Percentiles rank a stretch among this genome's conserved stretches.
Evolutionary conservation across 192 early-diverging fungal species (phyloP).

Genomic region (Funneliformis geosporum): DNA sequence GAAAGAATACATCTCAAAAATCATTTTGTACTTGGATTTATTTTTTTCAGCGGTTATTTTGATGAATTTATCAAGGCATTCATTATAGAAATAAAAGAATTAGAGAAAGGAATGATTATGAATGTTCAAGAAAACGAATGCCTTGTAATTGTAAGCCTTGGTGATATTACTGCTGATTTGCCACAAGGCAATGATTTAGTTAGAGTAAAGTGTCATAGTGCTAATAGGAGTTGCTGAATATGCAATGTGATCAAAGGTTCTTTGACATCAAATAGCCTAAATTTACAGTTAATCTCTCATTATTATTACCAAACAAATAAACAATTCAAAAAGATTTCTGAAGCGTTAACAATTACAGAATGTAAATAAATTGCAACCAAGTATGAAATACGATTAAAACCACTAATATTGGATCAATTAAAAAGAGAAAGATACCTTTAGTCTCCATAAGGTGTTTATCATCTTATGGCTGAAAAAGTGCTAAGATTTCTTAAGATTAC

Average conservation of each 20-base stretch:
- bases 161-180: slow-evolving; percentile 4
- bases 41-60: background rate
- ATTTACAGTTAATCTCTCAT: background rate
- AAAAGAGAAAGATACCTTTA: background rate
- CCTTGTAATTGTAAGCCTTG: background rate
- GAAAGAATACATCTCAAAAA: background rate
- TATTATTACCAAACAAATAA: background rate
- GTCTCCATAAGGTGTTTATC: background rate
- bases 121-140: background rate
- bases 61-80: slow-evolving; percentile 5
- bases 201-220: background rate
- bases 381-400: background rate
- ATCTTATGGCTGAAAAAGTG: background rate
- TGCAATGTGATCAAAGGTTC: background rate
- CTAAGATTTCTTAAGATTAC: background rate
- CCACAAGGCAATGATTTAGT: too few species aligned
- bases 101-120: background rate
- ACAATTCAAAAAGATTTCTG: background rate
- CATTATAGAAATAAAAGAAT: background rate
- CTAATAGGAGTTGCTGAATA: background rate
- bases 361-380: background rate
- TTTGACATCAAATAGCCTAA: background rate
- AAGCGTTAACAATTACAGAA: background rate
- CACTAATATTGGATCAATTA: background rate
- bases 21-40: background rate